These are phyloP conservation scores for Didymella pinodella DNA, from an alignment of 2,329 filamentous ascomycete genomes.

Conservation along the genomic window DNA sequence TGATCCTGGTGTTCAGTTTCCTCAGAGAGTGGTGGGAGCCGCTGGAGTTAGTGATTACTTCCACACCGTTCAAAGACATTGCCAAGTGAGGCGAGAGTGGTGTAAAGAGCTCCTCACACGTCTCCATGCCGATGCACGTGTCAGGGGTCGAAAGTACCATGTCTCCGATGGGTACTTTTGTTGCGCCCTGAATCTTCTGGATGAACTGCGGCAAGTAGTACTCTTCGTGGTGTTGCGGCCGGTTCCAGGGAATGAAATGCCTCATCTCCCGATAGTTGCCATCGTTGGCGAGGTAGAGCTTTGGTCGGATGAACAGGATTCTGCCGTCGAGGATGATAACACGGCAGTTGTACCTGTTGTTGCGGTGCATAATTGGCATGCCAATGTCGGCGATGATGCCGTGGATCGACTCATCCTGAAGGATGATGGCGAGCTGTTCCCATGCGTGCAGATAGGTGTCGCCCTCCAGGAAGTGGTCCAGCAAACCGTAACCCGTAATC, in stretches of 20 bases:
- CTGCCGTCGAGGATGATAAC: conserved; percentile 71
- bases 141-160: conserved; percentile 68
- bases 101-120: conserved; percentile 63
- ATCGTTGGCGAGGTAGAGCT: conserved; percentile 75
- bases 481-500: conserved; percentile 42
- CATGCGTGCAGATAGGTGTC: conserved; percentile 40
- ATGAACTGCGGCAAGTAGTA: conserved; percentile 65
- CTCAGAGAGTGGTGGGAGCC: conserved; percentile 73
- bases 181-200: conserved; percentile 63
- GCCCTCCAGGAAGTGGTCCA: conserved; percentile 65
- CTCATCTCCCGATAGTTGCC: conserved; percentile 62
- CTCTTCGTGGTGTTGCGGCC: conserved; percentile 65
- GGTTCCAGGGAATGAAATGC: conserved; percentile 47
- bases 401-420: conserved; percentile 66
- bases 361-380: conserved; percentile 64
- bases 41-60: conserved; percentile 73
- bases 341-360: conserved; percentile 69
- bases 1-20: conserved; percentile 70
- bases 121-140: conserved; percentile 69
- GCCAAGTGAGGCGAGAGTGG: conserved; percentile 61
- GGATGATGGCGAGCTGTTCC: conserved; percentile 70
- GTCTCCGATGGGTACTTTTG: conserved; percentile 72
- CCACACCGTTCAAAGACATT: conserved; percentile 73
- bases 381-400: conserved; percentile 60
- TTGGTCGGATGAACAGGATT: conserved; percentile 75